Evolutionary conservation across 2,329 filamentous ascomycete genomes (phyloP).

Genomic region (Leptographium galeiforme): DNA sequence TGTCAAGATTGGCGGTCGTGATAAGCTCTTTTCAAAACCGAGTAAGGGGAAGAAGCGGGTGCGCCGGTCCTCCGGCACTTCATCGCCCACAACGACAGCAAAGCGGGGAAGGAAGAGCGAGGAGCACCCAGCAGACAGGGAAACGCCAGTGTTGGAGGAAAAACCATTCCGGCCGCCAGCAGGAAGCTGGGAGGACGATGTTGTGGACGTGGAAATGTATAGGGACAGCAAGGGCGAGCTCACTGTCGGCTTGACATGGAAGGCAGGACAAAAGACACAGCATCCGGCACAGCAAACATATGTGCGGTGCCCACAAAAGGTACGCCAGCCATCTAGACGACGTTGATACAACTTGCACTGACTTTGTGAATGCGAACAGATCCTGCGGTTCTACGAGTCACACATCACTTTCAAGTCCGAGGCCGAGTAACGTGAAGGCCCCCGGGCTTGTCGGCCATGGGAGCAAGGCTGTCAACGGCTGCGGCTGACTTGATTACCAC

Average conservation of each 20-base stretch:
- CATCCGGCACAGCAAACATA: conserved; percentile 58
- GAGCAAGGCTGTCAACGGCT: background rate
- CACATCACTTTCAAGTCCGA: conserved; percentile 30
- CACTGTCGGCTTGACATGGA: conserved; percentile 61
- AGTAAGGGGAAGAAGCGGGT: conserved; percentile 44
- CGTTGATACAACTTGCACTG: background rate
- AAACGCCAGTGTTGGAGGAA: conserved; percentile 31
- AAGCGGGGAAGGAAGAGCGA: conserved; percentile 36
- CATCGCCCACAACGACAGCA: conserved; percentile 18
- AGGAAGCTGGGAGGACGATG: conserved; percentile 65
- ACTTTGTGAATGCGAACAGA: background rate
- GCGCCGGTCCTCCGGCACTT: conserved; percentile 27
- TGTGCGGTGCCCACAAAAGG: conserved; percentile 66
- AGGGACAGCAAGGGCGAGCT: conserved; percentile 50
- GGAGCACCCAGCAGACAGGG: conserved; percentile 33
- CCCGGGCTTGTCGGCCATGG: background rate
- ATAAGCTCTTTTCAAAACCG: conserved; percentile 36
- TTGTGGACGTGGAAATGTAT: conserved; percentile 58
- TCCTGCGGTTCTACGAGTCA: conserved; percentile 46
- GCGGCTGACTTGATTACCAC: background rate
- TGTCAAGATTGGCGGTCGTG: conserved; percentile 46
- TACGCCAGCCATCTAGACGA: conserved; percentile 16
- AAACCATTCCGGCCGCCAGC: conserved; percentile 51
- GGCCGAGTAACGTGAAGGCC: background rate
- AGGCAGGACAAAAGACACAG: conserved; percentile 58